phyloP scores from a whole-genome alignment of 2,329 filamentous ascomycete species.

The Calonectria crousiana region DNA sequence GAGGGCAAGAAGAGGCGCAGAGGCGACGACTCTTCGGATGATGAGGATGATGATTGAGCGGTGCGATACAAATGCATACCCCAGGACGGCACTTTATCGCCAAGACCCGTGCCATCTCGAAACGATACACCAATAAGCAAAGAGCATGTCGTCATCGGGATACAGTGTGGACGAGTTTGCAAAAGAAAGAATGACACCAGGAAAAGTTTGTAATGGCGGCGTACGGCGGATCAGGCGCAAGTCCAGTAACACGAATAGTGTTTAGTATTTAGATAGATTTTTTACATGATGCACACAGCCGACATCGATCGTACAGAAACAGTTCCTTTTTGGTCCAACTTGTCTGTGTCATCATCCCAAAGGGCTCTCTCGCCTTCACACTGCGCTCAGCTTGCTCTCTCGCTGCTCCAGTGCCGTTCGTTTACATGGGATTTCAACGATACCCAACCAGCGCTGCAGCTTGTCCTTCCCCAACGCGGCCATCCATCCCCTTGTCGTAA shows the following conservation, averaged over 20 bases:
- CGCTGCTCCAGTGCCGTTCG: not conserved
- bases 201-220: conserved; percentile 4
- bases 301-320: not conserved
- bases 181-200: not conserved
- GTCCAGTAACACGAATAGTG: not conserved
- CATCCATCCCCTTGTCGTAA: not conserved
- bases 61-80: not conserved
- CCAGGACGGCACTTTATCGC: no score
- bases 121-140: not conserved
- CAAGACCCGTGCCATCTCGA: not conserved
- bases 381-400: not conserved
- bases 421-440: not conserved
- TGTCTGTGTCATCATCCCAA: not conserved
- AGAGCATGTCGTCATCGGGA: not conserved
- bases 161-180: not conserved
- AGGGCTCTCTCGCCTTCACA: not conserved
- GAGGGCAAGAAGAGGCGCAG: conserved; percentile 46
- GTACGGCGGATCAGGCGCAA: conserved; percentile 14
- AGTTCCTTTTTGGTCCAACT: not conserved
- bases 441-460: not conserved
- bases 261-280: conserved; percentile 7
- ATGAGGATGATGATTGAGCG: conserved; percentile 43
- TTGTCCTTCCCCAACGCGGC: not conserved
- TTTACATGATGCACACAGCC: conserved; percentile 10
- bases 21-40: conserved; percentile 50